phyloP scores from a whole-genome alignment of 129 eudicot species.

The Sambucus nigra region DNA sequence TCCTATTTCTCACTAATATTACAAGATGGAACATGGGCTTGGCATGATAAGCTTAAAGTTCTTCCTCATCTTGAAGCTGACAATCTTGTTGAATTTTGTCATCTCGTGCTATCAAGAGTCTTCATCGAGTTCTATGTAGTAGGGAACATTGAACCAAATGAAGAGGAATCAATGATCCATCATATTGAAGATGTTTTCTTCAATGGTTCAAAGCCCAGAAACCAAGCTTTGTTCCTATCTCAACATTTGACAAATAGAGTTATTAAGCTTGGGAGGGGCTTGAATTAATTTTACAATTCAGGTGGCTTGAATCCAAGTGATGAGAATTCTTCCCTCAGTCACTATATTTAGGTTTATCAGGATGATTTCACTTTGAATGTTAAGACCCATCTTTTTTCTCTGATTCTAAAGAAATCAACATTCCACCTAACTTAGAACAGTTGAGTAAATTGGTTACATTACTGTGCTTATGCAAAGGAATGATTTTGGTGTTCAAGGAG shows the following conservation, averaged over 20 bases:
- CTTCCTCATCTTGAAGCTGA: too few relatives aligned
- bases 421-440: constrained; percentile 97
- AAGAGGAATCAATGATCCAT: constrained; percentile 75
- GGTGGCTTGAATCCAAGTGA: too few relatives aligned
- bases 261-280: too few relatives aligned
- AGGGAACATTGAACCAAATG: constrained; percentile 78
- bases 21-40: constrained; percentile 71
- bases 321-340: constrained; percentile 87
- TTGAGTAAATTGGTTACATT: constrained; percentile 99
- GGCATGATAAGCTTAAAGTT: constrained; percentile 76
- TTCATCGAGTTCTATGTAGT: too few relatives aligned
- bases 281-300: constrained; percentile 44
- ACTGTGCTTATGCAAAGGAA: constrained; percentile 92
- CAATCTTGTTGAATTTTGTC: constrained; percentile 55
- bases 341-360: constrained; percentile 83
- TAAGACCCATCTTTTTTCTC: constrained; percentile 74
- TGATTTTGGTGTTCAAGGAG: constrained; percentile 75
- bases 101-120: constrained; percentile 73
- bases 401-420: constrained; percentile 93
- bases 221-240: constrained; percentile 64
- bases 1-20: constrained; percentile 72
- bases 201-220: constrained; percentile 48
- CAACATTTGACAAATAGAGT: constrained; percentile 79
- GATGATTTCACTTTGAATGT: too few relatives aligned
- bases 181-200: too few relatives aligned